Evolutionary conservation across 2,329 filamentous ascomycete species (phyloP).

Genomic region (Nothophaeocryptopus gaeumannii): DNA sequence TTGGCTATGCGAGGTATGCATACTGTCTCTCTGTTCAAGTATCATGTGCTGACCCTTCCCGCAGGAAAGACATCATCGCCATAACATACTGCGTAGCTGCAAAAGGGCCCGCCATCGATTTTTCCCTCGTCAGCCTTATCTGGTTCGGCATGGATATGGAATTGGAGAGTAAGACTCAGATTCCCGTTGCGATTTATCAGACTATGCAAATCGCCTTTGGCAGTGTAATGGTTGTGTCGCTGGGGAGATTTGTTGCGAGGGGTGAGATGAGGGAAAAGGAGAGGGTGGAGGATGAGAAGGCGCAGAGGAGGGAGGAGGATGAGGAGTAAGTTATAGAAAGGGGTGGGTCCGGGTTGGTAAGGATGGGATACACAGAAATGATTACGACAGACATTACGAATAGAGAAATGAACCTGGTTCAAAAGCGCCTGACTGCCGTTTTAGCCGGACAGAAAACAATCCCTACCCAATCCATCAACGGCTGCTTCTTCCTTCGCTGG

Average conservation of each 20-base stretch:
- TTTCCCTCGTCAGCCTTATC: slow-evolving; percentile 66
- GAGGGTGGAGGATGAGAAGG: background rate
- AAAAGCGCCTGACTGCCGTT: too few relatives aligned
- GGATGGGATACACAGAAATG: too few relatives aligned
- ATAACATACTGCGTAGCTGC: slow-evolving; percentile 72
- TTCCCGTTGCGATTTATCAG: slow-evolving; percentile 62
- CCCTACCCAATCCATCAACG: too few relatives aligned
- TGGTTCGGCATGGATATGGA: slow-evolving; percentile 57
- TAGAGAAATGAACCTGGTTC: too few relatives aligned
- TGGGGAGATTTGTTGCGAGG: slow-evolving; percentile 35
- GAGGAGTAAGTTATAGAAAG: background rate
- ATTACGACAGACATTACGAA: too few relatives aligned
- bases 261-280: background rate
- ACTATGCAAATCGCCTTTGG: slow-evolving; percentile 44
- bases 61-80: slow-evolving; percentile 61
- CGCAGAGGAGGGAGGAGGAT: background rate
- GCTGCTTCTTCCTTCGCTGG: too few relatives aligned
- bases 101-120: slow-evolving; percentile 68
- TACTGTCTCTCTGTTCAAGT: too few relatives aligned
- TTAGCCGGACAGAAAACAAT: too few relatives aligned
- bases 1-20: slow-evolving; percentile 44
- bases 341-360: too few relatives aligned
- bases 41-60: slow-evolving; percentile 18
- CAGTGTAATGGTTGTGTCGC: slow-evolving; percentile 40
- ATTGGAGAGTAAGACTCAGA: slow-evolving; percentile 58